Base-by-base conservation (phyloP, 805 yeast genomes). In the Lipomyces yamadae region DNA sequence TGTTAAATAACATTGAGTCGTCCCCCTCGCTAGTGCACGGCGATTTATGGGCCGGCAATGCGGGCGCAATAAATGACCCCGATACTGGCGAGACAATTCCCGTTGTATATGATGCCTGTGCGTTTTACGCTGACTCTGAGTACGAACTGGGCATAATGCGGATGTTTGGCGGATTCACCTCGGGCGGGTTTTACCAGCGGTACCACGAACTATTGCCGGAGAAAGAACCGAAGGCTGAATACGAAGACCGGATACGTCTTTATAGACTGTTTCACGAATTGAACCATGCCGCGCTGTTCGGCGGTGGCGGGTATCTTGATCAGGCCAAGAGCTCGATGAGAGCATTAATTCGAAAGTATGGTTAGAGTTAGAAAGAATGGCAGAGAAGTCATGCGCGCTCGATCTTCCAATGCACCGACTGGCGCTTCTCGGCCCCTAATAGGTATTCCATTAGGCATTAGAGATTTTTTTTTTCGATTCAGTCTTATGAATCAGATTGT, bases 141-240 rank as follows among this genome's bases (percentile, higher is more conserved):
- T 69, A 60, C 39, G 72, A 69, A 29, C 68, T 69, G 11, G 72
- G 72, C 3, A 69, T 69, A 3, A 65, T 65, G 72, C 52, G 62
- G 10, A 69, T 69, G 72, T 69, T 69, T 56, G 72, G 72, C 18
- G 72, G 72, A 6, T 69, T 69, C 55, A 39, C 60, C 50, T 33
- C 60, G 4, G n/a, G 18, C 3, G 60, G 60, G 29, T 67, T 69
- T 34, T 68, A 59, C 52, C 39, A 55, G 54, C 37, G 57, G 18
- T 69, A 69, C 59, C 72, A 69, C 54, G 54, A 60, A 30, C 60
- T 58, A 11, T 52, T 68, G 4, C 72, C 72, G 4, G 57, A 39
- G 4, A 57, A 58, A 34, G 67, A 68, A 18, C 72, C 72, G n/a
- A 29, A 30, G 24, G 63, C 32, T 1, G 69, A 69, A 30, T 69